phyloP scores from a whole-genome alignment of 2,329 filamentous ascomycete species.

The Apiospora koreana region DNA sequence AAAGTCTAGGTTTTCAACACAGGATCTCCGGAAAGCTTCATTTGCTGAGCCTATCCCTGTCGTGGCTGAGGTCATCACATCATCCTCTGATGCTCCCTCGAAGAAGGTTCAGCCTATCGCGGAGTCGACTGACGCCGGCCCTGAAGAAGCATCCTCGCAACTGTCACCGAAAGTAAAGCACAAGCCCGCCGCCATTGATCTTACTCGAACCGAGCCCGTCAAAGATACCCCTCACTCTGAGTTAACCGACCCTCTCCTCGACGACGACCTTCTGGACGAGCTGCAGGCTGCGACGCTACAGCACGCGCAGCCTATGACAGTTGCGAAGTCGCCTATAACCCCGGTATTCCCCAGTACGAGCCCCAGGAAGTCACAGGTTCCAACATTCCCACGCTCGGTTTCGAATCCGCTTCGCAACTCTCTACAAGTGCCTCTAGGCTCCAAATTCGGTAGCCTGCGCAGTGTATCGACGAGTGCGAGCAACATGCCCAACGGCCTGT shows the following conservation, averaged over 20 bases:
- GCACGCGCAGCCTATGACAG: constrained; percentile 77
- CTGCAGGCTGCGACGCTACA: constrained; percentile 79
- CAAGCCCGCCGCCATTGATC: constrained; percentile 44
- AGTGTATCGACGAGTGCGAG: constrained; percentile 58
- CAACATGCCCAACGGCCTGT: constrained; percentile 55
- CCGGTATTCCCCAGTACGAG: constrained; percentile 53
- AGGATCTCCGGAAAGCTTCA: constrained; percentile 32
- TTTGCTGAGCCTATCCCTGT: constrained; percentile 18
- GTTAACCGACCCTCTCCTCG: constrained; percentile 50
- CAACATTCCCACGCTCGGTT: constrained; percentile 43
- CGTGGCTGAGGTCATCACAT: constrained; percentile 9
- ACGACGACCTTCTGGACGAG: constrained; percentile 84
- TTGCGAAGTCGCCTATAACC: constrained; percentile 81
- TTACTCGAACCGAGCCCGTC: constrained; percentile 55
- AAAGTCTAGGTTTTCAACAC: constrained; percentile 46
- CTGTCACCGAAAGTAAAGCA: constrained; percentile 23
- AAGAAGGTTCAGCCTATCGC: constrained; percentile 1
- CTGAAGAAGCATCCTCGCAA: not conserved
- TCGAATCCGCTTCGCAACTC: constrained; percentile 51
- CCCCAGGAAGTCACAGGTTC: constrained; percentile 23
- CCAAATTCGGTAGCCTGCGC: constrained; percentile 47
- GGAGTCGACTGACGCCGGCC: not conserved
- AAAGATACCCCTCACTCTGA: constrained; percentile 37
- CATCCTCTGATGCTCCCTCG: constrained; percentile 12
- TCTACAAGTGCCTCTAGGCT: constrained; percentile 47